These are phyloP conservation scores for Rhodosporidiobolus sp. DNA, from an alignment of 768 basidiomycete genomes.

Conservation along the genomic window DNA sequence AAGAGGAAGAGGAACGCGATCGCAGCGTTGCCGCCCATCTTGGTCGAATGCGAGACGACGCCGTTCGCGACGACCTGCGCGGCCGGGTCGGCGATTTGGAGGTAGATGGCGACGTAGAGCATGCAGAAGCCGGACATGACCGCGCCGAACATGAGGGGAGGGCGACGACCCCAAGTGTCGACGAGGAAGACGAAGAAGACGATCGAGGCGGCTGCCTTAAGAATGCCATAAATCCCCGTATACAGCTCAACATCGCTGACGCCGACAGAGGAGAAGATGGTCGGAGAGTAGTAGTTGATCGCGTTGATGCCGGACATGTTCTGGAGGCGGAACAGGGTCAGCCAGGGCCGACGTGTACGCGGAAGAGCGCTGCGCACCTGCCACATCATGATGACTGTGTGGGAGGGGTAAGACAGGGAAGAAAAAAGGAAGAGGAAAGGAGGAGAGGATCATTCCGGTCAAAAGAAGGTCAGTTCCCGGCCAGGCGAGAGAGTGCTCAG, in stretches of 20 bases:
- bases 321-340: constrained; percentile 39
- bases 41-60: constrained; percentile 12
- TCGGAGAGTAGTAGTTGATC: constrained; percentile 53
- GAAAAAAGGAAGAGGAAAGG: not conserved
- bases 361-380: too few relatives aligned
- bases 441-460: too few relatives aligned
- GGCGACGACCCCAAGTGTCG: constrained; percentile 53
- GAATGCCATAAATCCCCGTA: constrained; percentile 57
- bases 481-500: not conserved
- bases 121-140: constrained; percentile 51
- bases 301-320: constrained; percentile 50
- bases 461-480: not conserved
- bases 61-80: constrained; percentile 18
- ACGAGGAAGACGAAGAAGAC: constrained; percentile 54
- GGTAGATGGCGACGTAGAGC: constrained; percentile 48
- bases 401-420: not conserved
- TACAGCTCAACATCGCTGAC: constrained; percentile 51
- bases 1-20: constrained; percentile 40
- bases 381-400: too few relatives aligned
- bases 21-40: constrained; percentile 17
- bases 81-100: constrained; percentile 47
- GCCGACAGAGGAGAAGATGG: constrained; percentile 55
- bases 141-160: constrained; percentile 53
- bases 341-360: too few relatives aligned
- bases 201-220: constrained; percentile 48